Percentiles rank a stretch among this genome's conserved stretches.
Evolutionary conservation across 2,329 filamentous ascomycete species (phyloP).

Genomic region (Hawksworthiomyces lignivorus): DNA sequence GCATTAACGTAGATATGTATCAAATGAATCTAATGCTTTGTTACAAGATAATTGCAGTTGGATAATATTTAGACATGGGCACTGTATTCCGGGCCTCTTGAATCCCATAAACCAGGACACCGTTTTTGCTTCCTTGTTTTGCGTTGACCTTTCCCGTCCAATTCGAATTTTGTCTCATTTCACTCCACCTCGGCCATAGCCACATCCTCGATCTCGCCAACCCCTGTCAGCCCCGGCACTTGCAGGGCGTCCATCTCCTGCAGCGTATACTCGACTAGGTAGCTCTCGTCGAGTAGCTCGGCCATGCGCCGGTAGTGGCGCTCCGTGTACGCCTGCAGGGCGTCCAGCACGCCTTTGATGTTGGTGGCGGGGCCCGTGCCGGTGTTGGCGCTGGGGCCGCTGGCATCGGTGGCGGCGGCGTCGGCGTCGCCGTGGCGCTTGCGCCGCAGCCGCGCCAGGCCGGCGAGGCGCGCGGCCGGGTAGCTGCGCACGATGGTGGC

Average conservation of each 20-base stretch:
- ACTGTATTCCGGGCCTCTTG: too few species aligned
- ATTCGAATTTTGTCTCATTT: too few species aligned
- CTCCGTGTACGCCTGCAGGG: constrained; percentile 84
- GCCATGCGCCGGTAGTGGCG: constrained; percentile 85
- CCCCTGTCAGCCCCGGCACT: constrained; percentile 23
- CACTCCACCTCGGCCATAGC: constrained; percentile 16
- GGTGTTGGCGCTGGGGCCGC: constrained; percentile 34
- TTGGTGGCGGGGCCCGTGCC: constrained; percentile 47
- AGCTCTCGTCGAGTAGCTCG: constrained; percentile 89
- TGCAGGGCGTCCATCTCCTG: constrained; percentile 77
- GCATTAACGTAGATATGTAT: too few species aligned
- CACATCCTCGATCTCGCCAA: constrained; percentile 13
- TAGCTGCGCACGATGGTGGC: constrained; percentile 74
- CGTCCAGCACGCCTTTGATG: constrained; percentile 77
- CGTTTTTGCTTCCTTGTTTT: too few species aligned
- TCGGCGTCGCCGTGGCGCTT: constrained; percentile 24
- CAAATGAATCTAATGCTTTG: too few species aligned
- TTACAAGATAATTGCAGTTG: too few species aligned
- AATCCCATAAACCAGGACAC: too few species aligned
- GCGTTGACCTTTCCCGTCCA: too few species aligned
- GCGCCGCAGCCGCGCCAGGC: constrained; percentile 44
- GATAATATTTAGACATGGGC: too few species aligned
- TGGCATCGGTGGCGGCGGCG: constrained; percentile 24
- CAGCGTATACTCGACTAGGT: constrained; percentile 86
- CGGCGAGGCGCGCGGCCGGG: constrained; percentile 68